phyloP scores from a whole-genome alignment of 2,329 filamentous ascomycete genomes.

The Cladosporium sp. region DNA sequence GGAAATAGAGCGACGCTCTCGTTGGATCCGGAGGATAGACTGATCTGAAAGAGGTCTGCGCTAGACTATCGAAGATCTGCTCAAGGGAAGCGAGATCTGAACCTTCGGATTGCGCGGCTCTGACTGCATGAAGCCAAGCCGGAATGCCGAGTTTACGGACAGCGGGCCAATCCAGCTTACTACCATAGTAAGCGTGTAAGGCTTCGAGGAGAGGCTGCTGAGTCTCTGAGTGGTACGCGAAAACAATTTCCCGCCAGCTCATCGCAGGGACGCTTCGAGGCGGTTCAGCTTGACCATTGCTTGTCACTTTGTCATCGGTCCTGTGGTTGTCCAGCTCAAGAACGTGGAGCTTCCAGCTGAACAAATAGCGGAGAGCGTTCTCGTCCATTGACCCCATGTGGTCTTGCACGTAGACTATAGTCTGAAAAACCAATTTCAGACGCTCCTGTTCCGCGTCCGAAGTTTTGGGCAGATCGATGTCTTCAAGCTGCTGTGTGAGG shows the following conservation, averaged over 20 bases:
- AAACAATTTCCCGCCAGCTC: slow-evolving; percentile 68
- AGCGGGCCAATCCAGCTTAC: slow-evolving; percentile 74
- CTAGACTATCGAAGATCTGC: slow-evolving; percentile 80
- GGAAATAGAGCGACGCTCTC: slow-evolving; percentile 84
- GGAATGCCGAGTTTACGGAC: slow-evolving; percentile 84
- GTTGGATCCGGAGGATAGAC: slow-evolving; percentile 82
- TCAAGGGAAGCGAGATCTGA: slow-evolving; percentile 48
- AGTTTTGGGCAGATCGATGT: slow-evolving; percentile 43
- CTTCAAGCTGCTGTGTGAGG: slow-evolving; percentile 31
- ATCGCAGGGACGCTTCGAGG: slow-evolving; percentile 37
- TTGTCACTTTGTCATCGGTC: not conserved
- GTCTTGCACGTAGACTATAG: slow-evolving; percentile 21
- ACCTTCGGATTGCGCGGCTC: slow-evolving; percentile 39
- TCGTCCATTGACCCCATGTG: slow-evolving; percentile 23
- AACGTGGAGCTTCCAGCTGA: slow-evolving; percentile 25
- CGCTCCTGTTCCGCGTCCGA: slow-evolving; percentile 21
- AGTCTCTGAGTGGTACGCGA: slow-evolving; percentile 76
- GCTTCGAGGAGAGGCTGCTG: slow-evolving; percentile 88
- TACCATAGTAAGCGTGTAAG: slow-evolving; percentile 64
- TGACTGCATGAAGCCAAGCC: slow-evolving; percentile 82
- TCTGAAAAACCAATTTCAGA: slow-evolving; percentile 21
- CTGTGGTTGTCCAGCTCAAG: slow-evolving; percentile 1
- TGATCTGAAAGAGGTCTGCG: slow-evolving; percentile 87
- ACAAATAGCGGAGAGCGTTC: slow-evolving; percentile 26
- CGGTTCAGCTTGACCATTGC: slow-evolving; percentile 12